Base-by-base conservation (phyloP, 106 monocot species). In the Allium sativum region DNA sequence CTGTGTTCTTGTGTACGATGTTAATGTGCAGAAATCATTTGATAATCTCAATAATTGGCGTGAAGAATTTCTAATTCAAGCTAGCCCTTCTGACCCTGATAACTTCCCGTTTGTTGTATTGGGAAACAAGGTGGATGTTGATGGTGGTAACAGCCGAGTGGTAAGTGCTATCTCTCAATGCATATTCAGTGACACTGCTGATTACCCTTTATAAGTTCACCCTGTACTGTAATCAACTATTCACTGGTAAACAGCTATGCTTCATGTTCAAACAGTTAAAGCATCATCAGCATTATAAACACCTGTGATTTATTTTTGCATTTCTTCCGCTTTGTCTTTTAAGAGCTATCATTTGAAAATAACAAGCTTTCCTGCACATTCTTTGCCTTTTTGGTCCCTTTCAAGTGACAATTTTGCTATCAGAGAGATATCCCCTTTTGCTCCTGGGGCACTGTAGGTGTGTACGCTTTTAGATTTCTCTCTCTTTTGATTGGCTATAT, bases 91-190 rank as follows among this genome's bases (percentile, higher is more conserved):
- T 6, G 80, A 89, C 60, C 93, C 93, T 8, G 78, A 83, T 17
- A 78, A 85, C 40, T 94, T 94, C 66, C 89, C 93, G 22, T 94
- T 94, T 78, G 73, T 94, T 11, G 75, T 89, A 15, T 53, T 89
- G 66, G 89, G 93, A 53, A 94, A 94, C 74, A 89, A 94, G 74
- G 62, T 83, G 17, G 93, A 94, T 62, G 68, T 89, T 40, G 89
- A 89, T 74, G 81, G 78, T 64, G 93, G 93, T 43, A 89, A 89
- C 50, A 83, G 93, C 72, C 73, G 93, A 57, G 76, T 77, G 67
- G 93, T 93, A 77, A 64, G 73, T 65, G n/a, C 1, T 3, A 4
- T 61, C 58, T 58, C 58, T 42, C 10, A 10, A 56, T 56, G 22
- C 12, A 21, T 21, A 56, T 7, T 56, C 48, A 12, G 8, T 50